phyloP scores from a whole-genome alignment of 2,329 filamentous ascomycete species.

The Sarocladiaceae sp. region DNA sequence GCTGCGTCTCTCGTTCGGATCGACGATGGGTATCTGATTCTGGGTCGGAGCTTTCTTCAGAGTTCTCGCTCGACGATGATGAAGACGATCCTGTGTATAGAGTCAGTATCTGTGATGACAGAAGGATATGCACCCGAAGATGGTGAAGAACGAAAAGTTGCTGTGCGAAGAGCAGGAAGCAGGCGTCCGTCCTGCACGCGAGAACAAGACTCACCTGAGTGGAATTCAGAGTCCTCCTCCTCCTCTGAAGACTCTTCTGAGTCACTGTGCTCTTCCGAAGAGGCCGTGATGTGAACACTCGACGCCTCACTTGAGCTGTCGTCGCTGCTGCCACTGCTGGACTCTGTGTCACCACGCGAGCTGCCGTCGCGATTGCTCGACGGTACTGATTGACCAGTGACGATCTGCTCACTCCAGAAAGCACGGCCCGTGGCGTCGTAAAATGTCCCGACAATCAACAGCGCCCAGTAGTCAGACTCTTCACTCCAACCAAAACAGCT shows the following conservation, averaged over 20 bases:
- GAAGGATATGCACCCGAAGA: background rate
- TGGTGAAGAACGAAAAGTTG: background rate
- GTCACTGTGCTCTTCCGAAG: background rate
- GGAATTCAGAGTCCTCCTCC: background rate
- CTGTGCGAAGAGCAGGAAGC: background rate
- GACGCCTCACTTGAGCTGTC: background rate
- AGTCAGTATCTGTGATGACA: background rate
- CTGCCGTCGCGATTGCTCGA: constrained; percentile 5
- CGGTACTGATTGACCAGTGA: constrained; percentile 25
- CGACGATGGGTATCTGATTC: background rate
- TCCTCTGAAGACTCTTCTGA: background rate
- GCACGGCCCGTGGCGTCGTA: constrained; percentile 34
- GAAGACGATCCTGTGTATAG: background rate
- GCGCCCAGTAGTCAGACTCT: constrained; percentile 33
- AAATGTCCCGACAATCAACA: constrained; percentile 40
- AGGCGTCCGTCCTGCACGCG: background rate
- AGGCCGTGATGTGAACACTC: background rate
- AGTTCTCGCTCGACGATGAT: background rate
- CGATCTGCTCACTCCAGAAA: constrained; percentile 41
- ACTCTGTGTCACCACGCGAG: constrained; percentile 1
- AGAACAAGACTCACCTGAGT: background rate
- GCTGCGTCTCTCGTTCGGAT: background rate
- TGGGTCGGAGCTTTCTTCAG: background rate
- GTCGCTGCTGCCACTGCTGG: background rate
- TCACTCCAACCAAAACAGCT: constrained; percentile 28